These are phyloP conservation scores for Fusarium lateritium DNA, from an alignment of 2,329 filamentous ascomycete species.

Conservation along the genomic window DNA sequence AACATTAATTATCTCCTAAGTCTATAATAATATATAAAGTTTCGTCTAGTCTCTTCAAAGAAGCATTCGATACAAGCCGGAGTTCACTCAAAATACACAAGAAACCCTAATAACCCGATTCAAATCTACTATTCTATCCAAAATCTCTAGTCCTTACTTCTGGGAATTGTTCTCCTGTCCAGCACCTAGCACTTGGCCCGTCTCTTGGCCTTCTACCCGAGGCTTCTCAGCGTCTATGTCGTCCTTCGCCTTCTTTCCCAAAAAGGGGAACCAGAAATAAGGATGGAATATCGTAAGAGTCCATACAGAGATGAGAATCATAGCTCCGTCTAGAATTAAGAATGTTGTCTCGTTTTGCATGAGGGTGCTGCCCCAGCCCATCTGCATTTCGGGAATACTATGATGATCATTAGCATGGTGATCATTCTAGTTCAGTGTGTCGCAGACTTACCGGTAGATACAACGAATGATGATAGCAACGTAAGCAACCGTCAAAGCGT, in stretches of 20 bases:
- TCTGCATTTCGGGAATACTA: constrained; percentile 43
- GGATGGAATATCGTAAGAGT: constrained; percentile 39
- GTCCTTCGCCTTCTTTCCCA: constrained; percentile 20
- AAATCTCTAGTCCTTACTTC: not conserved
- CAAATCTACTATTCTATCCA: too few relatives aligned
- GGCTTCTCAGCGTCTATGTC: constrained; percentile 10
- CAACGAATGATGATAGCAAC: constrained; percentile 40
- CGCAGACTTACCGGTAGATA: constrained; percentile 32
- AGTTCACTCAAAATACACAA: too few relatives aligned
- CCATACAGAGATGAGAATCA: constrained; percentile 39
- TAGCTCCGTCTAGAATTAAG: constrained; percentile 37
- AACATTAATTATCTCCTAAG: too few relatives aligned
- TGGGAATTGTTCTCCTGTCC: not conserved
- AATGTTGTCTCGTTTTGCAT: constrained; percentile 45
- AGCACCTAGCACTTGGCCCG: constrained; percentile 1
- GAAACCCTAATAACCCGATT: too few relatives aligned
- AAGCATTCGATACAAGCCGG: too few relatives aligned
- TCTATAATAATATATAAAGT: too few relatives aligned
- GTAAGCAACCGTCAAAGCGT: constrained; percentile 21
- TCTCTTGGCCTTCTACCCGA: not conserved
- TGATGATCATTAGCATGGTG: not conserved
- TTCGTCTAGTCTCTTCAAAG: too few relatives aligned
- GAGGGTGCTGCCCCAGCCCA: constrained; percentile 41
- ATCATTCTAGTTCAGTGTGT: rapidly evolving
- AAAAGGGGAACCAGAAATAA: constrained; percentile 36